phyloP scores from a whole-genome alignment of 1,284 basidiomycete species.

The Rhodotorula sp. region DNA sequence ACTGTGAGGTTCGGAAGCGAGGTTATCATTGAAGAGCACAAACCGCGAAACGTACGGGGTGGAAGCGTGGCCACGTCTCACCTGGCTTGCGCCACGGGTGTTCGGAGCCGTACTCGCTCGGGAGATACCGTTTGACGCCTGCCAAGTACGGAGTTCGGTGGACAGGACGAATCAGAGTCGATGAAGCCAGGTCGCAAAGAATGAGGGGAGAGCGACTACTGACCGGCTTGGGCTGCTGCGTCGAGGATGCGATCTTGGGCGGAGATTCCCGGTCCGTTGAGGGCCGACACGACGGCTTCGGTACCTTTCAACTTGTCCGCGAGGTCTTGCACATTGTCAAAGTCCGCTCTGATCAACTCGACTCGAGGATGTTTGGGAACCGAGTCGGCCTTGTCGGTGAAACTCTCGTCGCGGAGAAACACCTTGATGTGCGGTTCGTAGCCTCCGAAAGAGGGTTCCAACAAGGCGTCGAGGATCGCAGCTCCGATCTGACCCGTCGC shows the following conservation, averaged over 20 bases:
- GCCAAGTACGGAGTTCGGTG: neutral
- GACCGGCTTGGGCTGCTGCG: neutral
- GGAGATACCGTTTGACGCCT: conserved; percentile 7
- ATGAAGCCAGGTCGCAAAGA: no score
- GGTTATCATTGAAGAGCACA: no score
- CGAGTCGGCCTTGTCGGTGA: neutral
- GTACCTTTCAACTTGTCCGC: neutral
- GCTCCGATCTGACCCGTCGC: conserved; percentile 4
- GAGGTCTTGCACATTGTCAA: neutral
- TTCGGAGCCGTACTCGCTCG: neutral
- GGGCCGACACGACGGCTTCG: conserved; percentile 1
- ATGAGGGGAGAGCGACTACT: neutral
- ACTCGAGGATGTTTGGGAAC: neutral
- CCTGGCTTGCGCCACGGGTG: conserved; percentile 1
- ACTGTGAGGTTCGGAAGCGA: neutral
- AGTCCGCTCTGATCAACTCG: neutral
- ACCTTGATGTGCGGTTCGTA: neutral
- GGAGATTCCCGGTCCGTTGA: neutral
- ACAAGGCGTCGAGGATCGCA: neutral
- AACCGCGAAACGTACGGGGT: neutral
- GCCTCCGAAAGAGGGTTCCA: neutral
- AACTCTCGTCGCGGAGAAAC: neutral
- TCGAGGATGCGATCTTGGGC: neutral
- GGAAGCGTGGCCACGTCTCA: neutral
- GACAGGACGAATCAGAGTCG: neutral